Evolutionary conservation across 345 rosid genomes (phyloP).

Genomic region (Pseudoturritis turrita): DNA sequence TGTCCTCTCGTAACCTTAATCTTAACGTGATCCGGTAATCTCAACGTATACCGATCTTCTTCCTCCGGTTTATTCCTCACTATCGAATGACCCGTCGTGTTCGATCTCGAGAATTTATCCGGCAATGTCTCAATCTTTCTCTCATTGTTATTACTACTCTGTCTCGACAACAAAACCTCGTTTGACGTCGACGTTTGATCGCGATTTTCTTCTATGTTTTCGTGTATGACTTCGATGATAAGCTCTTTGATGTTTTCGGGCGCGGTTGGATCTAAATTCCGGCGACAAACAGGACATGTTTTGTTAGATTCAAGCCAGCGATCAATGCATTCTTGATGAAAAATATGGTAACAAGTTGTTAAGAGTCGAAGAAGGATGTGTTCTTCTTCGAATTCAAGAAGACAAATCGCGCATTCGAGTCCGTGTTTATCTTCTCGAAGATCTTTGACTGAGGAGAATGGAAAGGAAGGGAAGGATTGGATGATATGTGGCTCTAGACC

Average conservation of each 20-base stretch:
- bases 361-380: conserved; percentile 55
- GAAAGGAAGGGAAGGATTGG: conserved; percentile 55
- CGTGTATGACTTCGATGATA: conserved; percentile 45
- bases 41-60: conserved; percentile 48
- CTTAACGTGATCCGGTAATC: conserved; percentile 53
- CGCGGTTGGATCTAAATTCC: conserved; percentile 47
- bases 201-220: conserved; percentile 8
- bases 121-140: conserved; percentile 4
- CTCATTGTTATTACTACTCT: conserved; percentile 17
- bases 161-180: conserved; percentile 2
- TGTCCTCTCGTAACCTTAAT: conserved; percentile 39
- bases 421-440: conserved; percentile 47
- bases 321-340: conserved; percentile 82
- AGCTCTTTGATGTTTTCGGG: conserved; percentile 29
- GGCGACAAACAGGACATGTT: conserved; percentile 86
- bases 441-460: conserved; percentile 55
- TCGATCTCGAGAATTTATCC: conserved; percentile 50
- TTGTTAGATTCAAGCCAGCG: conserved; percentile 70
- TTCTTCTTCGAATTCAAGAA: conserved; percentile 60
- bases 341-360: conserved; percentile 73
- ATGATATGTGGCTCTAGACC: conserved; percentile 61
- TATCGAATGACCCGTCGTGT: conserved; percentile 82
- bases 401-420: conserved; percentile 79
- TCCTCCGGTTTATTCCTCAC: conserved; percentile 31
- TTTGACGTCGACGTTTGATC: conserved; percentile 1